Conservation (phyloP, 176 grass and related monocot genomes). For the Chloris gayana region DNA sequence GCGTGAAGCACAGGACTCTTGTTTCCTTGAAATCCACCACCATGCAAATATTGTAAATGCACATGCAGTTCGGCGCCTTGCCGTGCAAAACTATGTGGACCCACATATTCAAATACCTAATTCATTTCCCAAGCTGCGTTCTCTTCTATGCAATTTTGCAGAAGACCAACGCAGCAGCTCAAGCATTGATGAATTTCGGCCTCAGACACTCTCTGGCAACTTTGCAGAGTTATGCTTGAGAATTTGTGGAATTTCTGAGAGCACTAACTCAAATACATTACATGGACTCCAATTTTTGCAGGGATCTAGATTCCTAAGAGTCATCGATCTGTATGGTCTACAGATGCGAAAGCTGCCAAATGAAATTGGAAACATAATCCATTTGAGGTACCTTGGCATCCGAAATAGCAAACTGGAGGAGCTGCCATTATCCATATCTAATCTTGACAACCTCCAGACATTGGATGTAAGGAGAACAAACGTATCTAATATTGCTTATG, state of each 20-base stretch:
- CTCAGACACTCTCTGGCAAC: constrained; percentile 32
- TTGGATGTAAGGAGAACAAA: constrained; percentile 50
- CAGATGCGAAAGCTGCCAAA: constrained; percentile 40
- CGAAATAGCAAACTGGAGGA: constrained; percentile 44
- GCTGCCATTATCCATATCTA: constrained; percentile 40
- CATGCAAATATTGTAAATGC: constrained; percentile 35
- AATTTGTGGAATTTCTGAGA: constrained; percentile 30
- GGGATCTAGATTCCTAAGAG: constrained; percentile 44
- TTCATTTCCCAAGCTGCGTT: constrained; percentile 52
- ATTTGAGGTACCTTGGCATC: constrained; percentile 54
- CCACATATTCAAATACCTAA: constrained; percentile 38
- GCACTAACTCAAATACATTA: background rate
- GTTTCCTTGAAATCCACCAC: constrained; percentile 52
- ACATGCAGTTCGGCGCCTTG: constrained; percentile 44
- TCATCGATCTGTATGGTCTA: constrained; percentile 46
- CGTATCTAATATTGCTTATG: constrained; percentile 15
- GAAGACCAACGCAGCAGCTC: constrained; percentile 50
- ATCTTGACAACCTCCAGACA: constrained; percentile 54
- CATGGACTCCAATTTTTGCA: constrained; percentile 41
- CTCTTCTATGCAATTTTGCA: constrained; percentile 49
- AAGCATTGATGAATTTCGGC: background rate
- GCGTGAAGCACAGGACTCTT: constrained; percentile 47
- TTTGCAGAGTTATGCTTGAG: constrained; percentile 37
- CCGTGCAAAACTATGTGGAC: constrained; percentile 46
- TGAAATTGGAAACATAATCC: constrained; percentile 55